Base-by-base conservation (phyloP, 2,329 filamentous ascomycete species). In the Arthrobotrys sinensis region DNA sequence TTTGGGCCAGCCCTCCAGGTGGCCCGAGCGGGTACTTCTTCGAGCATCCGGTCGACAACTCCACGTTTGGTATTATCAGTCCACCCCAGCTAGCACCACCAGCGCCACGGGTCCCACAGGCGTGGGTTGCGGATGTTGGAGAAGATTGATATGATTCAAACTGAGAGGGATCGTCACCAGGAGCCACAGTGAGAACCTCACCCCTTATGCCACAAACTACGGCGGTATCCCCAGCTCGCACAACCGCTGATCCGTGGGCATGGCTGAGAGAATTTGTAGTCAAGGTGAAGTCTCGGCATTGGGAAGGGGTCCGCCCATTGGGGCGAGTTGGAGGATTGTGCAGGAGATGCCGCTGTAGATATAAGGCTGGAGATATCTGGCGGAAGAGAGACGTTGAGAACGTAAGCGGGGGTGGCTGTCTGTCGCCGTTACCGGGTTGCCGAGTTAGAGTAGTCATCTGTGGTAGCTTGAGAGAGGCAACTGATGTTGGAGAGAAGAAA, bases 141-240 rank as follows among this genome's bases (percentile, higher is more conserved):
- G 82, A 81, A 45, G 83, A 60, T 16, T 43, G 84, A 12, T 79
- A 72, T 1, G 55, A 60, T 62, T 79, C 76, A 57, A 79, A 79
- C 16, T 16, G n/a, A 7, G 63, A 60, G 45, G 45, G 46, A 24
- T 91, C 81, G 89, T 90, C 57, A 91, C 91, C 76, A 96, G 93
- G 90, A 62, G 89, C 88, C 1, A 92, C 91, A 57, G 91, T 87
- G 28, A 99, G 87, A 5, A 97, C 91, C 85, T 99, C 96, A 65
- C 88, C 94, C 52, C 95, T 90, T 19, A 99, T 90, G 72, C 95
- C 96, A 83, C 94, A 97, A 43, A 99, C 94, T n/a, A 94, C 93
- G 0, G 93, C 94, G 0, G 95, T 98, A 84, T 96, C 93, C 55
- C 96, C 96, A 64, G 92, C 87, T 40, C 96, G 90, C 62, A 98